Evolutionary conservation across 2,329 filamentous ascomycete species (phyloP), one percentile per base, ranked within the genome.

Genomic region (Penicillium corylophilum): DNA sequence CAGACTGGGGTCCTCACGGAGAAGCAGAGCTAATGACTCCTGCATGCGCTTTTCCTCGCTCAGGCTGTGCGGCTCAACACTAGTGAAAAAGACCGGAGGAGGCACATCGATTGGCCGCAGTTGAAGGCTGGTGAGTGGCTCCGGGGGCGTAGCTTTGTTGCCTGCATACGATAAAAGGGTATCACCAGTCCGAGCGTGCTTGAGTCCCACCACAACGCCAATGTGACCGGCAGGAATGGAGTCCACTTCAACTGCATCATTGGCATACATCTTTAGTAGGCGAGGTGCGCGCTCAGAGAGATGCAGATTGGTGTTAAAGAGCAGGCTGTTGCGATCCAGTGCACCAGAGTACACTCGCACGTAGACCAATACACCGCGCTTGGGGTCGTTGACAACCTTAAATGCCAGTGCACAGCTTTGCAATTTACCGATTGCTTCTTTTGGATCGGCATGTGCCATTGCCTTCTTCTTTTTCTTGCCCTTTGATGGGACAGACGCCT

Each of bases 41-140:
- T 89, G 83, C 5, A 99, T 82, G 52, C 87, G 82, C 62, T 91
- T 92, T 62, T 91, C 88, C 59, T 92, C 90, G 28, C 87, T 82
- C 28, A 89, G 76, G 62, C 89, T 87, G 60, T 90, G 75, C 16
- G 85, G 90, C 58, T 97, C 93, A 24, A 97, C 86, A 54, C 92
- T 90, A n/a, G 95, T 87, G 70, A 97, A 99, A 66, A 96, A 96
- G 0, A 99, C 94, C 0, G 94, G 91, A 0, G 94, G 91, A 0
- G 94, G 93, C 0, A 96, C 89, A 53, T 89, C 83, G 24, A 95
- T 94, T 0, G 94, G 90, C 15, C 90, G 84, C 31, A 99, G 82
- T 65, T 96, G 91, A 15, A 97, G 76, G 15, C 81, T 85, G 44
- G 86, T 84, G 44, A 96, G 75, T 1, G 84, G 81, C 15, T 85